Base-by-base conservation (phyloP, 202 grass and related monocot species). In the Zizania palustris region DNA sequence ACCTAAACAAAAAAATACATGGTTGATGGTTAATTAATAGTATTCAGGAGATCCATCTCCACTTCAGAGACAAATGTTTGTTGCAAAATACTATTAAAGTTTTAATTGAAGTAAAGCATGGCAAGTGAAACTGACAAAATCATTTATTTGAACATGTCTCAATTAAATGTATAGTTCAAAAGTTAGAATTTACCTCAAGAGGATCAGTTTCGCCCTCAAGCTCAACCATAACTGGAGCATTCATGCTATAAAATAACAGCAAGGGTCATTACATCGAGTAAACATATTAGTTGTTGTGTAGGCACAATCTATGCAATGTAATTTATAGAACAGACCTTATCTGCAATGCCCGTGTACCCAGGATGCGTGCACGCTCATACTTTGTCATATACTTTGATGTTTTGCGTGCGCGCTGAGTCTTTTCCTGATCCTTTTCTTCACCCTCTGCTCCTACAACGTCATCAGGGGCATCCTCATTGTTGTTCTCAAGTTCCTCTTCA, bases 221-320 rank as follows among this genome's bases (percentile, higher is more conserved):
- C 80, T 97, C 94, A 60, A 97, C 91, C 94, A 97, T 93, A 19
- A 97, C 93, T 64, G 94, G 94, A 75, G 94, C 94, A 86, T 97
- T 97, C 94, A 97, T 97, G 69, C 94, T 97, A 76, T 61, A 68
- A 68, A 84, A 78, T 41, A 87, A 22, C 5, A 76, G 58, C 37
- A 40, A 55, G 10, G 5, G 72, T 63, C 46, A 80, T 72, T 45
- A 61, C 0, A 13, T 45, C 70, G 12, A 19, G 69, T 10, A 13
- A 72, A 43, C n/a, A 28, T 2, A 54, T 46, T 40, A 3, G 6
- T 6, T n/a, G 20, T 55, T 2, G 15, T 5, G 60, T 9, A 44
- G 3, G 5, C 15, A 51, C 5, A 59, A 18, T 37, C 15, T 69
- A 21, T 39, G 12, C n/a, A 55, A 4, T 9, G 19, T 6, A n/a